These are phyloP conservation scores for Trichoderma gracile DNA, from an alignment of 2,329 filamentous ascomycete genomes.

Conservation along the genomic window DNA sequence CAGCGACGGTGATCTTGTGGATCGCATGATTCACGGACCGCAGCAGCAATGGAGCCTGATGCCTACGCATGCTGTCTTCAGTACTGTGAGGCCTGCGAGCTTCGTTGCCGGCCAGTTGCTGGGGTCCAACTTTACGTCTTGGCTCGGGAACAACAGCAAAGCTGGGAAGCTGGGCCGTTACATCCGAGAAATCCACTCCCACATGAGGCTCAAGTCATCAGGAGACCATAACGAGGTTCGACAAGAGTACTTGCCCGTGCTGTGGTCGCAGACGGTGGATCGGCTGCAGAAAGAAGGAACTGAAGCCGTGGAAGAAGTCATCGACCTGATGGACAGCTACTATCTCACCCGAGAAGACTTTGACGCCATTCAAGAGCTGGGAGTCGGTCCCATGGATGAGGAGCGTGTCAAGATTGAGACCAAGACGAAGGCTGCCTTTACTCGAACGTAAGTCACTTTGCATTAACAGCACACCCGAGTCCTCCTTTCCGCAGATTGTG, in stretches of 20 bases:
- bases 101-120: constrained; percentile 78
- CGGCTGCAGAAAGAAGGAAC: constrained; percentile 76
- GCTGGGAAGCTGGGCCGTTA: constrained; percentile 73
- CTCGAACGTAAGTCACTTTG: constrained; percentile 67
- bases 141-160: constrained; percentile 96
- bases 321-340: constrained; percentile 96
- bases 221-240: constrained; percentile 92
- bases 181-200: constrained; percentile 91
- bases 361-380: constrained; percentile 88
- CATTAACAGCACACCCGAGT: not conserved
- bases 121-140: constrained; percentile 77
- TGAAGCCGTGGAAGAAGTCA: constrained; percentile 77
- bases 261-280: constrained; percentile 80
- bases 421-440: constrained; percentile 87
- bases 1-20: constrained; percentile 92
- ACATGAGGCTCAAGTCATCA: constrained; percentile 89
- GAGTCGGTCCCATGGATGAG: constrained; percentile 80
- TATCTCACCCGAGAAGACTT: constrained; percentile 94
- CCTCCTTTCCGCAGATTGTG: not conserved
- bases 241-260: constrained; percentile 86
- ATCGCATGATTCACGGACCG: constrained; percentile 96
- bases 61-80: constrained; percentile 94
- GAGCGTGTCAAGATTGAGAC: constrained; percentile 75
- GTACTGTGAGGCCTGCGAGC: constrained; percentile 87
- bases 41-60: constrained; percentile 99